phyloP scores from a whole-genome alignment of 345 rosid species.

The Gossypium sturtianum region DNA sequence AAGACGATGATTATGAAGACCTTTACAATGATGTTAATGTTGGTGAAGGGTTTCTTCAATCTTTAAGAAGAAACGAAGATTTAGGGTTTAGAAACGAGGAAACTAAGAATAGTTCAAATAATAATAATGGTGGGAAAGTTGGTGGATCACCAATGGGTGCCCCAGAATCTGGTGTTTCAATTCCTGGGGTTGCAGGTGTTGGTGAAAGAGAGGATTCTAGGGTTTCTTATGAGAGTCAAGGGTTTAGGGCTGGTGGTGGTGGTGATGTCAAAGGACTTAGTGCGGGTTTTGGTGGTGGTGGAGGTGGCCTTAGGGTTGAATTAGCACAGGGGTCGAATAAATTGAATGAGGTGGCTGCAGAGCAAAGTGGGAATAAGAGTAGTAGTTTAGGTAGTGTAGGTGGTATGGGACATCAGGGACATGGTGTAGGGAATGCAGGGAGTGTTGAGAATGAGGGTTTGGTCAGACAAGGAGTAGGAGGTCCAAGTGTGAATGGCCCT shows the following conservation, averaged over 20 bases:
- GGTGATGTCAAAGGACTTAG: slow-evolving; percentile 3
- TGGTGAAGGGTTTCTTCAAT: slow-evolving; percentile 9
- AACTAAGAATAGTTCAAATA: not conserved
- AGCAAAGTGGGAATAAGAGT: not conserved
- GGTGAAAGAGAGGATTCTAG: not conserved
- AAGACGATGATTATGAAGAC: slow-evolving; percentile 12
- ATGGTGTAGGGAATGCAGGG: not conserved
- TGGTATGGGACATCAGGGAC: slow-evolving; percentile 1
- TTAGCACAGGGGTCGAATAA: not conserved
- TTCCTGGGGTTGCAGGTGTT: not conserved
- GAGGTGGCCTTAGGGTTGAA: slow-evolving; percentile 8
- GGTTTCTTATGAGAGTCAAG: slow-evolving; percentile 2
- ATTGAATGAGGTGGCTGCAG: not conserved
- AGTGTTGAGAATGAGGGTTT: not conserved
- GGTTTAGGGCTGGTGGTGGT: not conserved
- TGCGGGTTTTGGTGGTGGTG: not conserved
- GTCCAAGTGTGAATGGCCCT: not conserved
- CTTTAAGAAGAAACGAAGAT: slow-evolving; percentile 1
- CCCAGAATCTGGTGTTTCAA: not conserved
- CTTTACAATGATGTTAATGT: slow-evolving; percentile 11
- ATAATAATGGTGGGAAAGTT: not conserved
- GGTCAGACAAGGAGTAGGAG: not conserved
- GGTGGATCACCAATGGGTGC: not conserved
- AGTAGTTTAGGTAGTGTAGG: not conserved
- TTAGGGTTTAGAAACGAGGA: slow-evolving; percentile 1